These are phyloP conservation scores for Calonectria crousiana DNA, from an alignment of 2,329 filamentous ascomycete genomes.

Conservation along the genomic window DNA sequence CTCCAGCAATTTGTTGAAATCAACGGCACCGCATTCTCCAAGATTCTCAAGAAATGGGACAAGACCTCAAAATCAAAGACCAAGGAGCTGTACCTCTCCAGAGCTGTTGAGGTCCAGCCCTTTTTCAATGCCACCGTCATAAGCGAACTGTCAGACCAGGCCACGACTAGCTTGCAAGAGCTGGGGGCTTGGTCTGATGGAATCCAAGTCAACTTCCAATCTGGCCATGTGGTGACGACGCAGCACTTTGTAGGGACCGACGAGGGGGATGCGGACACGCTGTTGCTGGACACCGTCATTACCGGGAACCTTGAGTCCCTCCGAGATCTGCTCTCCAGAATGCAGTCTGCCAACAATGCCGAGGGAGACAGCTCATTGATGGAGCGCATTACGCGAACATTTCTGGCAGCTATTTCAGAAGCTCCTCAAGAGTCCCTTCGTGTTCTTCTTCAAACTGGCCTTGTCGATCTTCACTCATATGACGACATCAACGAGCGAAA, in stretches of 20 bases:
- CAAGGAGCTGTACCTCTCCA: conserved; percentile 95
- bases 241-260: conserved; percentile 79
- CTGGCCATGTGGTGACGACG: conserved; percentile 74
- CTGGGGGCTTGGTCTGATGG: conserved; percentile 97
- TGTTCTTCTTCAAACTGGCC: conserved; percentile 80
- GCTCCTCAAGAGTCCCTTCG: conserved; percentile 82
- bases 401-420: conserved; percentile 89
- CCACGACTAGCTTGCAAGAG: conserved; percentile 94
- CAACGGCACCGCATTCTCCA: conserved; percentile 97
- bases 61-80: conserved; percentile 99
- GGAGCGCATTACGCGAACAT: conserved; percentile 89
- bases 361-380: conserved; percentile 68
- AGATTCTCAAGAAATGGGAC: conserved; percentile 99
- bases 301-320: conserved; percentile 83
- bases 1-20: conserved; percentile 98
- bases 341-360: conserved; percentile 68
- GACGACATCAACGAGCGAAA: conserved; percentile 99
- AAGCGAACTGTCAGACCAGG: conserved; percentile 95
- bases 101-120: conserved; percentile 96
- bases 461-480: conserved; percentile 92
- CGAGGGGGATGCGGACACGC: conserved; percentile 89
- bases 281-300: conserved; percentile 88
- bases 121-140: conserved; percentile 99
- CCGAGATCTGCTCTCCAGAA: conserved; percentile 82
- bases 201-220: conserved; percentile 88